These are phyloP conservation scores for Phycomyces blakesleeanus DNA, from an alignment of 192 early-diverging fungal genomes.

Conservation along the genomic window DNA sequence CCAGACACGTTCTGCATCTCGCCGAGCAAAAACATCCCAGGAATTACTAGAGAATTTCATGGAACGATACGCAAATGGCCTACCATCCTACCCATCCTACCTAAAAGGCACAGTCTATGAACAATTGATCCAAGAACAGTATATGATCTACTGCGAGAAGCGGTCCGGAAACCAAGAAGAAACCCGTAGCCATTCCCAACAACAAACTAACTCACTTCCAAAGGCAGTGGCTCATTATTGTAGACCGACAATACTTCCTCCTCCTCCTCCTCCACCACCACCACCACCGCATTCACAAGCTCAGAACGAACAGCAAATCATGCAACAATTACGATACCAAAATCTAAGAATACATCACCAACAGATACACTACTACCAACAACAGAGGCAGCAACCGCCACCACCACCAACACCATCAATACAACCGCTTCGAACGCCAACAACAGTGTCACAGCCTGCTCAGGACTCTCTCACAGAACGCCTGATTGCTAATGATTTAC, in stretches of 20 bases:
- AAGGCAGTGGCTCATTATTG: background rate
- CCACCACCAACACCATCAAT: too few species aligned
- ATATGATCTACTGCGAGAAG: conserved; percentile 8
- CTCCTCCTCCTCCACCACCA: background rate
- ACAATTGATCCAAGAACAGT: conserved; percentile 20
- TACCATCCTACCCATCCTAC: conserved; percentile 27
- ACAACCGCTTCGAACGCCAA: too few species aligned
- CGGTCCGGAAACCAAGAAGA: background rate
- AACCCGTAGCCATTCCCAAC: too few species aligned
- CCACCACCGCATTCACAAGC: too few species aligned
- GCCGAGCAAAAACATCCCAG: background rate
- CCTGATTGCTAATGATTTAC: conserved; percentile 15
- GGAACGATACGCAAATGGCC: background rate
- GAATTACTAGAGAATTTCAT: background rate
- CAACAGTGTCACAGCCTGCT: too few species aligned
- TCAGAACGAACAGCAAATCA: conserved; percentile 3
- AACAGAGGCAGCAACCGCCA: too few species aligned
- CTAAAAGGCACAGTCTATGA: conserved; percentile 26
- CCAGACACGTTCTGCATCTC: too few species aligned
- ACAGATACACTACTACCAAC: background rate
- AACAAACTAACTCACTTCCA: too few species aligned
- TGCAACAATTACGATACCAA: background rate
- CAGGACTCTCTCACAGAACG: background rate
- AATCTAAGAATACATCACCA: too few species aligned
- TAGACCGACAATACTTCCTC: conserved; percentile 1